These are phyloP conservation scores for Candida michaelii DNA, from an alignment of 805 yeast species.

Conservation along the genomic window DNA sequence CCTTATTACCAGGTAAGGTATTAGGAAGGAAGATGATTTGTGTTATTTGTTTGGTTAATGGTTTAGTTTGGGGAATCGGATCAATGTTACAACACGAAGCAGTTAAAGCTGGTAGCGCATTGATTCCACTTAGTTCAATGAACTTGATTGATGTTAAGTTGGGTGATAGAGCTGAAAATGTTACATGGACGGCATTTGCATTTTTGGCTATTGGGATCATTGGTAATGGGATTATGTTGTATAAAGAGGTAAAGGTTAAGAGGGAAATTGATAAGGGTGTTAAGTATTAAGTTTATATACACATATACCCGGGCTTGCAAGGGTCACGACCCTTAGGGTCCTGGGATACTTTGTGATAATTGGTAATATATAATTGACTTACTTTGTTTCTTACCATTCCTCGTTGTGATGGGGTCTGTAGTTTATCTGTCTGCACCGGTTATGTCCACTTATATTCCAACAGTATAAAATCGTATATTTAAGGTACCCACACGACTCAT, in stretches of 20 bases:
- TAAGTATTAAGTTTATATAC: too few relatives aligned
- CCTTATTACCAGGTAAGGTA: conserved; percentile 47
- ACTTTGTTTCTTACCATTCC: too few relatives aligned
- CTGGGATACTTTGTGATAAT: too few relatives aligned
- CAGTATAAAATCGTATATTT: too few relatives aligned
- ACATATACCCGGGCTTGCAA: too few relatives aligned
- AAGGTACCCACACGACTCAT: too few relatives aligned
- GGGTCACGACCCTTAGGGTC: too few relatives aligned
- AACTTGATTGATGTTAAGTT: conserved; percentile 40
- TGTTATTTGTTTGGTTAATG: conserved; percentile 34
- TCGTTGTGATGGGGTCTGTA: too few relatives aligned
- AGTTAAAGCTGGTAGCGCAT: conserved; percentile 39
- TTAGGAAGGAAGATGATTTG: conserved; percentile 21
- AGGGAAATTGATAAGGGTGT: conserved; percentile 2
- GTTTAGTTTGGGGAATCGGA: conserved; percentile 62
- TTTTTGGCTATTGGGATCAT: conserved; percentile 43
- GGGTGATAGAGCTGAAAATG: conserved; percentile 54
- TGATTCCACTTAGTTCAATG: conserved; percentile 53
- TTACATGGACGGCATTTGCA: conserved; percentile 62
- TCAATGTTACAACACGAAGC: conserved; percentile 66
- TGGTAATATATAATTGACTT: too few relatives aligned
- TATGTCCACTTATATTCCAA: too few relatives aligned
- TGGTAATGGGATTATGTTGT: conserved; percentile 30
- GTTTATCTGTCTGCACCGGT: too few relatives aligned
- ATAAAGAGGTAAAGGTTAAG: conserved; percentile 22